Base-by-base conservation (phyloP, 73 alveolate species). In the Symbiodinium pilosum region DNA sequence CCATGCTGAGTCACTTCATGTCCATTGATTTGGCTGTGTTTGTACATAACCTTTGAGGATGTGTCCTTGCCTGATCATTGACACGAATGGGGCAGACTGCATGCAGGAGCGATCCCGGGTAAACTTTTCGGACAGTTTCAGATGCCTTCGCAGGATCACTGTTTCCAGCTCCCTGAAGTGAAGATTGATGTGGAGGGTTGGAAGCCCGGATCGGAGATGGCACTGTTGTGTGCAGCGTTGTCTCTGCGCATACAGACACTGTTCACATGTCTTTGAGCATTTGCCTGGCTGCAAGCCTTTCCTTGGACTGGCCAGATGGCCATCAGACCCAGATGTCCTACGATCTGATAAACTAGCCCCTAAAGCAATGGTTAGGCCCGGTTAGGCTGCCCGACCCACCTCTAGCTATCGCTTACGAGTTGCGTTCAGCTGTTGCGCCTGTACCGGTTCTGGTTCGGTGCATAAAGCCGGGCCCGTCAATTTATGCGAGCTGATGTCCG, bases 61-160 rank as follows among this genome's bases (percentile, higher is more conserved):
- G 84, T 93, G 98, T 39, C 98, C 98, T 20, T 93, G 98, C 85
- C 93, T 93, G 24, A 93, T 81, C 84, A 51, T 93, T 36, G 98
- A 93, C 68, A 73, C 93, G 68, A 93, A 93, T 32, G 98, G 98
- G 3, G 98, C 98, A 2, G 98, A 93, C 40, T 93, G 98, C 85
- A 73, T 91, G 97, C 97, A 91, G 97, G 97, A 68, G 77, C 42
- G 84, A 14, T 30, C 11, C 11, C 28, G 43, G 77, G n/a, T 28
- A 34, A 59, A 34, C 30, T 26, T 34, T 16, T 5, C 6, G 77
- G 38, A 43, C 43, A 52, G 97, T 42, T 30, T 41, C 81, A 38
- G 59, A 47, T 4, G 34, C 16, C 20, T 34, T 26, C 16, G 40
- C 98, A 93, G 92, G 98, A 93, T 32, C 92, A 93, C 43, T 93